Evolutionary conservation across 345 rosid species (phyloP), one percentile per base, ranked within the genome.

Genomic region (Alliaria petiolata): DNA sequence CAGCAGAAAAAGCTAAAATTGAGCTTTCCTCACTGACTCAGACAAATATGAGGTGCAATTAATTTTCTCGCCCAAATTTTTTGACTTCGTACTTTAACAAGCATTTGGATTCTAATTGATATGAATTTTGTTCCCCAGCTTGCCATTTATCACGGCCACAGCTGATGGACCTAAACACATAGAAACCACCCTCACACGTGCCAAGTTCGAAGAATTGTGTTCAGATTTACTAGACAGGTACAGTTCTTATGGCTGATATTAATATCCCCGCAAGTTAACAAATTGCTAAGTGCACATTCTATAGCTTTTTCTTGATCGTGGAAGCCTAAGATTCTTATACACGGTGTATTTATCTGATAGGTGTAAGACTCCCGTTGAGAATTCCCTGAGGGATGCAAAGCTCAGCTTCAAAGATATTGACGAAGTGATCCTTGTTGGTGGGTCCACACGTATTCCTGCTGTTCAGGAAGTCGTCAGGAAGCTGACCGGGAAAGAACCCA

Each of bases 151-250:
- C 67, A 91, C 99, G 16, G 99, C 97, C 46, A 95, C 97, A 17
- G 91, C 97, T 12, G 99, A 95, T 83, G 98, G 98, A 15, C 98
- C 97, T 14, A 93, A 93, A 70, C 98, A 93, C 84, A 93, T 93
- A 47, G 98, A 93, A 70, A 85, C 91, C 33, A 91, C 97, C 26
- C 81, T 93, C 70, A 93, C 97, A 7, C 87, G 98, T 68, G 97
- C 76, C 56, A 93, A 93, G 80, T 91, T 93, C 20, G 98, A 93
- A 80, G 98, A 93, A 67, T 52, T 93, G 76, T 93, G 97, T 56
- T 89, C 96, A 1, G 91, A 91, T 73, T 82, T 93, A 44, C 91
- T 93, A 8, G 98, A 93, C 82, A 86, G 96, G 99, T 91, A 31
- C 46, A 46, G 11, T 16, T 58, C 5, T 4, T n/a, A 13, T 67